phyloP scores from a whole-genome alignment of 1,284 basidiomycete genomes.

The Moesziomyces parantarcticus region DNA sequence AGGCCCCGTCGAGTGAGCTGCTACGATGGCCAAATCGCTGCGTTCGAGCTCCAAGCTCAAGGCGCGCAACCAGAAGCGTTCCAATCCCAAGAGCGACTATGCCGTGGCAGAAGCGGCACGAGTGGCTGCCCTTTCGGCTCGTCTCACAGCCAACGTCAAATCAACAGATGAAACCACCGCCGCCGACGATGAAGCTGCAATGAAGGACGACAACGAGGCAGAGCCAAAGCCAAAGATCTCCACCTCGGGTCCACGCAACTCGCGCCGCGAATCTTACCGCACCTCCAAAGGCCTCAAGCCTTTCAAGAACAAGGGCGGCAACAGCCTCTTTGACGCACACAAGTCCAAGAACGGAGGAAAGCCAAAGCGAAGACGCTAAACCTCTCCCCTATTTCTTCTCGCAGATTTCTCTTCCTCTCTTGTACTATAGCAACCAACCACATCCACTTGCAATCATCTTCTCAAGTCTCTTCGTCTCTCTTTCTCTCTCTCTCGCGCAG shows the following conservation, averaged over 20 bases:
- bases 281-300: slow-evolving; percentile 49
- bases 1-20: no score
- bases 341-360: slow-evolving; percentile 56
- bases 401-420: not conserved
- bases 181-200: slow-evolving; percentile 69
- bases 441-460: not conserved
- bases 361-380: slow-evolving; percentile 56
- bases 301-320: slow-evolving; percentile 52
- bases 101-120: slow-evolving; percentile 86
- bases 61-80: slow-evolving; percentile 85
- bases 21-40: slow-evolving; percentile 87
- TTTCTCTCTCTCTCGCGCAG: not conserved
- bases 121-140: slow-evolving; percentile 78
- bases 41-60: slow-evolving; percentile 88
- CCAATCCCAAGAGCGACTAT: slow-evolving; percentile 77
- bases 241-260: slow-evolving; percentile 55
- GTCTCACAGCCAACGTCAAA: slow-evolving; percentile 70
- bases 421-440: slow-evolving; percentile 29
- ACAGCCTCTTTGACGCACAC: slow-evolving; percentile 31
- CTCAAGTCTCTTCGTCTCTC: no score
- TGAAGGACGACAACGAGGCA: slow-evolving; percentile 64
- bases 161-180: slow-evolving; percentile 50
- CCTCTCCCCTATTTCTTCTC: not conserved
- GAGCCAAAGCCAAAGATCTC: slow-evolving; percentile 43
- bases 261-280: slow-evolving; percentile 58